Percentiles rank a stretch among this genome's conserved stretches.
Conservation (phyloP, 176 grass and related monocot species). For the Aegilops sharonensis region DNA sequence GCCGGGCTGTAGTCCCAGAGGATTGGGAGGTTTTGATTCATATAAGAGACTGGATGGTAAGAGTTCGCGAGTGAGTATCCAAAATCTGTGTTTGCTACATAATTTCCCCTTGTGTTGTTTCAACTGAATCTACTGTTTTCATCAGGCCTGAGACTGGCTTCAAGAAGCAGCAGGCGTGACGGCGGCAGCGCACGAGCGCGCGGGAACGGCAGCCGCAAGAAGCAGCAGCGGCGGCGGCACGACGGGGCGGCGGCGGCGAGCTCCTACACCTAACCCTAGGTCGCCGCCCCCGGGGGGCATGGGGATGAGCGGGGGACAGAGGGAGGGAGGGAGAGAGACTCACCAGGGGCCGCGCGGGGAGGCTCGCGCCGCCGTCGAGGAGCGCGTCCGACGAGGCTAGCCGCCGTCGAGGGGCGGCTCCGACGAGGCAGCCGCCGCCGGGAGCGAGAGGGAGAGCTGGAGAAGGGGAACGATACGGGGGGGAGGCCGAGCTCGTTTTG, state of each 20-base stretch:
- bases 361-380: background rate
- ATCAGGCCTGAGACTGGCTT: too few relatives aligned
- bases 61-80: too few relatives aligned
- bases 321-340: too few relatives aligned
- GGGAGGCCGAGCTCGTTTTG: background rate
- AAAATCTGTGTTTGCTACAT: too few relatives aligned
- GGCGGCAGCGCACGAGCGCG: background rate
- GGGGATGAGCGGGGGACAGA: background rate
- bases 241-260: background rate
- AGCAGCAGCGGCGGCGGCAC: background rate
- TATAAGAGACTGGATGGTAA: too few relatives aligned
- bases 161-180: background rate
- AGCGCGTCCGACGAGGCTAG: too few relatives aligned
- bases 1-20: too few relatives aligned
- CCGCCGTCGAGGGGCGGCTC: background rate
- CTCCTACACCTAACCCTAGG: background rate
- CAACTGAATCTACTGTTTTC: too few relatives aligned
- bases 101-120: too few relatives aligned
- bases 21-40: too few relatives aligned
- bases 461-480: background rate
- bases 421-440: background rate
- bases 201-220: too few relatives aligned
- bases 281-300: background rate
- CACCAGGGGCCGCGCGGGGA: too few relatives aligned
- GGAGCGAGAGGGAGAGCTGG: background rate